These are phyloP conservation scores for Epichloe sylvatica DNA, from an alignment of 2,329 filamentous ascomycete genomes.

Conservation along the genomic window DNA sequence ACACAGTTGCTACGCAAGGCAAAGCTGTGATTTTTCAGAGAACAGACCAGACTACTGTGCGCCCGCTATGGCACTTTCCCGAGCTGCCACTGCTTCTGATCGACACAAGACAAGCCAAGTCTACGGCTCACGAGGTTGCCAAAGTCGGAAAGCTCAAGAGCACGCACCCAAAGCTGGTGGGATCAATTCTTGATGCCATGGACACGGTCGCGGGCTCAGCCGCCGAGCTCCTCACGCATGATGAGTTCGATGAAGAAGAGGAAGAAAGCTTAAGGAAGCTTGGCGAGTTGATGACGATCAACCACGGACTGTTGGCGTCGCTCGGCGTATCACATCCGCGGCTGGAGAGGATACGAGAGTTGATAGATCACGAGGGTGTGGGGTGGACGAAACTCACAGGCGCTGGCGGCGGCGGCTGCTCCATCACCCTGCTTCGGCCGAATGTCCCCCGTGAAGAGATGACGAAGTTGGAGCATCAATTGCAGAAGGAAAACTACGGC, in stretches of 20 bases:
- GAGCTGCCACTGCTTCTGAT: conserved; percentile 82
- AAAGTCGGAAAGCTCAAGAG: conserved; percentile 67
- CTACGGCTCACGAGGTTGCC: conserved; percentile 69
- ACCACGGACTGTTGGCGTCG: conserved; percentile 82
- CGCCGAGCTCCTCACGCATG: conserved; percentile 38
- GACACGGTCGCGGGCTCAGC: conserved; percentile 53
- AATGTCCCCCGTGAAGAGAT: conserved; percentile 41
- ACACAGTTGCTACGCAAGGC: conserved; percentile 85
- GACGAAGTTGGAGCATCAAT: conserved; percentile 46
- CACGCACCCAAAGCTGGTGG: conserved; percentile 62
- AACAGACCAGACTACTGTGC: conserved; percentile 59
- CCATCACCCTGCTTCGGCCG: conserved; percentile 76
- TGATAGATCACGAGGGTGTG: conserved; percentile 77
- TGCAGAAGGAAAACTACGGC: conserved; percentile 60
- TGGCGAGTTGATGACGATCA: conserved; percentile 82
- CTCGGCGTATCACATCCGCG: conserved; percentile 90
- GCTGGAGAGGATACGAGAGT: conserved; percentile 77
- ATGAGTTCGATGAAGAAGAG: conserved; percentile 53
- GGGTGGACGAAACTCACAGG: conserved; percentile 98
- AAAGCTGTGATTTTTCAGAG: conserved; percentile 89
- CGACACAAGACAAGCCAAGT: conserved; percentile 77
- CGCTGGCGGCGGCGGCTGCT: conserved; percentile 88
- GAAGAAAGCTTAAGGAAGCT: conserved; percentile 54
- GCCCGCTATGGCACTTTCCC: conserved; percentile 72
- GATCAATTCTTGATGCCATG: conserved; percentile 71